These are phyloP conservation scores for Beauveria brongniartii DNA, from an alignment of 2,329 filamentous ascomycete species.

Conservation along the genomic window DNA sequence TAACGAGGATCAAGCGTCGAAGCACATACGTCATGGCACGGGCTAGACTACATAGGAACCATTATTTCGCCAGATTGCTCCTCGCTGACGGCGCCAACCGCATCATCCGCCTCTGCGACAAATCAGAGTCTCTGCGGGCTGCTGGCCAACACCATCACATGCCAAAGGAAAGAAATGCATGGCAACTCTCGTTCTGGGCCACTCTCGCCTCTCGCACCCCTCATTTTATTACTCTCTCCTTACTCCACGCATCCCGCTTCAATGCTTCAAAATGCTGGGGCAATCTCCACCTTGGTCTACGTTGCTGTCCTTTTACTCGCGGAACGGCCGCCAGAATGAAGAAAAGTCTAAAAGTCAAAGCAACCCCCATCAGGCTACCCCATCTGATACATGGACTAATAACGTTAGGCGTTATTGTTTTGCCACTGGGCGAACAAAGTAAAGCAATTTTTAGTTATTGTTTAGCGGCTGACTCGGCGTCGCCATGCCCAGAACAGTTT, in stretches of 20 bases:
- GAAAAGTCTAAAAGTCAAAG: background rate
- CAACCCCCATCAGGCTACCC: background rate
- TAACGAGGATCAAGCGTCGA: too few species aligned
- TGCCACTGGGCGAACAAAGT: background rate
- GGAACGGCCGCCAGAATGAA: background rate
- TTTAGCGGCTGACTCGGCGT: background rate
- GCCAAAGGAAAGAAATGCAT: too few species aligned
- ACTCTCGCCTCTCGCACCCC: background rate
- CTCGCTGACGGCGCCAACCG: too few species aligned
- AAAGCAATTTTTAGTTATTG: background rate
- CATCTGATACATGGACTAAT: background rate
- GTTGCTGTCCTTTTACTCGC: background rate
- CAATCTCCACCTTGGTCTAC: background rate
- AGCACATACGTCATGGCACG: too few species aligned
- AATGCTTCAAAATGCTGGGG: background rate
- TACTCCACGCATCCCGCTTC: background rate
- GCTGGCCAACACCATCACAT: too few species aligned
- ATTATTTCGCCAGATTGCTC: too few species aligned
- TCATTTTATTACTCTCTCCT: background rate
- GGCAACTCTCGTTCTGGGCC: too few species aligned
- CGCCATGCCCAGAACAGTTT: background rate
- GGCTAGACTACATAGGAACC: too few species aligned
- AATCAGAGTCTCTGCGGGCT: too few species aligned
- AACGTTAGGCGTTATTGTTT: background rate
- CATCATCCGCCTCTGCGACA: too few species aligned